Evolutionary conservation across 495 filamentous ascomycete genomes (phyloP), one percentile per base, ranked within the genome.

Genomic region (Neurospora sp.): DNA sequence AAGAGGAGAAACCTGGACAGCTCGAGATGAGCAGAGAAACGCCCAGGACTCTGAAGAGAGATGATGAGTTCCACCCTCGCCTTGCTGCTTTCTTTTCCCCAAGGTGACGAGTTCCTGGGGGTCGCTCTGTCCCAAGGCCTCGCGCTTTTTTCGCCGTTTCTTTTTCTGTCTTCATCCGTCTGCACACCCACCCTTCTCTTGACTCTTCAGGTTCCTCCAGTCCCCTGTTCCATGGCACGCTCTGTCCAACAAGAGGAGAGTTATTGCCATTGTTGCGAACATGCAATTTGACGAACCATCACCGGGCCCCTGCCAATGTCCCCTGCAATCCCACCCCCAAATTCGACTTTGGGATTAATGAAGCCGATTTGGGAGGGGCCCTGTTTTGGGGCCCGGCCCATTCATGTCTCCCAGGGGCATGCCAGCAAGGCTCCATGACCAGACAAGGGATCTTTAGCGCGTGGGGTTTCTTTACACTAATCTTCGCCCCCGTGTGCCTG

Each of bases 251-350:
- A 72, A 69, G 71, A 69, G 71, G 62, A 70, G 72, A 74, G 73
- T 75, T 59, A 71, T 78, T 76, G 72, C 75, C 77, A 75, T 73
- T 76, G 77, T 74, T 38, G n/a, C 42, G 27, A 70, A 77, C 77
- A 76, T 75, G 76, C 78, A 81, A 80, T 81, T 81, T 78, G 73
- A 74, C 75, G 76, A 77, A 78, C 77, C 79, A 78, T 74, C 76
- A 75, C 74, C 72, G 72, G 80, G 73, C 76, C 76, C 79, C 78
- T 78, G 77, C 77, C 42, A 72, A 38, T 31, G 48, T 70, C 14
- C 27, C 54, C 27, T 66, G 54, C 54, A 66, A 35, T 66, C 27
- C 54, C 54, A 66, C 14, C 54, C 27, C 54, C 27, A 35, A 35
- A 35, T 66, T 66, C 31, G 27, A 73, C 73, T 74, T 71, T 70